Percentiles rank a stretch among this genome's conserved stretches.
phyloP scores from a whole-genome alignment of 768 basidiomycete genomes.

The Hygrocybe punicea region DNA sequence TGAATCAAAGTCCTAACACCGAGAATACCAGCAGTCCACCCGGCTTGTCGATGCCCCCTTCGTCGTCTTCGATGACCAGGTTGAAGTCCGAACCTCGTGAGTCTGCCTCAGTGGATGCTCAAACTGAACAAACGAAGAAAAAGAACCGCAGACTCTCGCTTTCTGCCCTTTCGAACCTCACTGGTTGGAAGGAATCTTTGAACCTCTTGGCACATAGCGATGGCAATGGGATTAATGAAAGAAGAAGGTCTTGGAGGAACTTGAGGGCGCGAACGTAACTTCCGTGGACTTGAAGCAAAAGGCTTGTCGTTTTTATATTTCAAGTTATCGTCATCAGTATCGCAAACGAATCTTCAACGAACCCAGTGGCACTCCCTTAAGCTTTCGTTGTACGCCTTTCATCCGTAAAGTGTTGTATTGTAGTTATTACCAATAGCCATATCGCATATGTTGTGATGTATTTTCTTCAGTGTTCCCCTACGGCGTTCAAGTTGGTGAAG shows the following conservation, averaged over 20 bases:
- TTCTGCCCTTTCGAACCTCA: constrained; percentile 28
- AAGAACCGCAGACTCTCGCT: constrained; percentile 32
- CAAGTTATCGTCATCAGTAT: too few relatives aligned
- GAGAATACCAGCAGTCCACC: background rate
- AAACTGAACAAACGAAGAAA: constrained; percentile 6
- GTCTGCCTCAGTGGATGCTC: background rate
- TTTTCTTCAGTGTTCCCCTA: background rate
- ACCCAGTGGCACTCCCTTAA: too few relatives aligned
- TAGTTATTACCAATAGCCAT: too few relatives aligned
- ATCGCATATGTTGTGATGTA: too few relatives aligned
- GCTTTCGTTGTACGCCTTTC: too few relatives aligned
- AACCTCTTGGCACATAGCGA: background rate
- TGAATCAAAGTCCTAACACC: background rate
- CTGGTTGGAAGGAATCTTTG: constrained; percentile 8
- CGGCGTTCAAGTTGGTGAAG: too few relatives aligned
- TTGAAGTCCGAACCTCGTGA: background rate
- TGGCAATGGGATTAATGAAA: constrained; percentile 6
- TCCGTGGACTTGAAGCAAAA: too few relatives aligned
- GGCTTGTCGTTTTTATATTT: too few relatives aligned
- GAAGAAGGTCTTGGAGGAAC: constrained; percentile 6
- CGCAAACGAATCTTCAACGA: too few relatives aligned
- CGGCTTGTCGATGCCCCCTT: background rate
- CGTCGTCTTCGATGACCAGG: background rate
- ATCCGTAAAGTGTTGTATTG: too few relatives aligned
- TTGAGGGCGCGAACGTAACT: constrained; percentile 14